Evolutionary conservation across 2,329 filamentous ascomycete species (phyloP).

Genomic region (Helicocarpus griseus): DNA sequence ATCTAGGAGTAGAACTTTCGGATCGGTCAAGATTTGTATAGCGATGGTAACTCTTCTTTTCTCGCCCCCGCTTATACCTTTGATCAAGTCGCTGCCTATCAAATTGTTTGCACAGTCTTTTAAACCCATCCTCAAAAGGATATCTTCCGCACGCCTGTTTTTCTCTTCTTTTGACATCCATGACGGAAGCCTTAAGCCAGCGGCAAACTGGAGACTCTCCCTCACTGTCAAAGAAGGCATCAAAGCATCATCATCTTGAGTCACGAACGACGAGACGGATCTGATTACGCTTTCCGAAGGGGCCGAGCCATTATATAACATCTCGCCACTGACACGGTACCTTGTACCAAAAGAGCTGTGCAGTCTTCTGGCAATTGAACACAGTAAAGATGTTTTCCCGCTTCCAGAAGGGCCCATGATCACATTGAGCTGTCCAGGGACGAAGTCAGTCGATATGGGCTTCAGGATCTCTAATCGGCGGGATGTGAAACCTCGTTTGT

Average conservation of each 20-base stretch:
- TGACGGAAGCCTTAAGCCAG: conserved; percentile 58
- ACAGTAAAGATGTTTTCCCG: conserved; percentile 66
- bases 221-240: conserved; percentile 65
- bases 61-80: conserved; percentile 71
- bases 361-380: conserved; percentile 60
- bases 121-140: conserved; percentile 63
- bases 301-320: conserved; percentile 60
- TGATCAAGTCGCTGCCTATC: conserved; percentile 61
- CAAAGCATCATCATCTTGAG: conserved; percentile 67
- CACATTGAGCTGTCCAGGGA: conserved; percentile 59
- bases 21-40: conserved; percentile 67
- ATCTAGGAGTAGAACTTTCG: conserved; percentile 61
- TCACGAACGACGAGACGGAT: conserved; percentile 66
- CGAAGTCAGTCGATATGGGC: conserved; percentile 57
- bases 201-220: conserved; percentile 62
- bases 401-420: conserved; percentile 74
- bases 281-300: conserved; percentile 60
- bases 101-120: conserved; percentile 70
- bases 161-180: conserved; percentile 64
- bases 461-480: conserved; percentile 47
- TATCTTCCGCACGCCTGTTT: conserved; percentile 56
- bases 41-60: conserved; percentile 70
- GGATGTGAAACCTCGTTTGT: conserved; percentile 33
- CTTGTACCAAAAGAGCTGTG: conserved; percentile 52
- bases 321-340: conserved; percentile 52